Evolutionary conservation across 345 rosid species (phyloP).

Genomic region (Cardamine resedifolia): DNA sequence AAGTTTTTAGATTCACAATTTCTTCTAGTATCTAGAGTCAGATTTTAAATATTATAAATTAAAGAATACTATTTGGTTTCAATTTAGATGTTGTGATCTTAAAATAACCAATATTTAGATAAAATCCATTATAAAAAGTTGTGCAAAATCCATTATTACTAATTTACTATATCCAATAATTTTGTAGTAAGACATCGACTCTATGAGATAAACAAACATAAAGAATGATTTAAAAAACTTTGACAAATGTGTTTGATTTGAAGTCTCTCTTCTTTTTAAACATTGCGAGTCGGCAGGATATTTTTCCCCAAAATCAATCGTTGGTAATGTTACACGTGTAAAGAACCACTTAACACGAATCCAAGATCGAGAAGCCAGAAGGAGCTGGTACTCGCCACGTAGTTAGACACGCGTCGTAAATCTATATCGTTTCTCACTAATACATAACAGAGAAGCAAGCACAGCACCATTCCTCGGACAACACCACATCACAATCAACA

Average conservation of each 20-base stretch:
- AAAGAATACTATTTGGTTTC: background rate
- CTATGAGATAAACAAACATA: background rate
- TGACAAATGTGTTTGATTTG: background rate
- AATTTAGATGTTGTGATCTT: background rate
- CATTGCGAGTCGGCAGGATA: slow-evolving; percentile 25
- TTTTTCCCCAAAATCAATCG: background rate
- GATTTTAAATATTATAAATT: too few relatives aligned
- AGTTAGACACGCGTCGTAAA: slow-evolving; percentile 17
- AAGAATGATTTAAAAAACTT: background rate
- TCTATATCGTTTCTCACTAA: background rate
- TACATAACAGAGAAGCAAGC: slow-evolving; percentile 20
- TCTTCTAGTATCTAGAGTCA: too few relatives aligned
- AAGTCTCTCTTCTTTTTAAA: background rate
- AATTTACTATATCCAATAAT: background rate
- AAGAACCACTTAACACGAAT: slow-evolving; percentile 29
- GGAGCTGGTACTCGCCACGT: slow-evolving; percentile 28
- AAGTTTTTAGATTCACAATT: too few relatives aligned
- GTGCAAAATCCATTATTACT: background rate
- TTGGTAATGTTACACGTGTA: slow-evolving; percentile 27
- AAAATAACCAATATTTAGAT: background rate
- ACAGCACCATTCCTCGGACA: slow-evolving; percentile 13
- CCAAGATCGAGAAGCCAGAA: slow-evolving; percentile 27
- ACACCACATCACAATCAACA: background rate
- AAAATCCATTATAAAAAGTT: too few relatives aligned
- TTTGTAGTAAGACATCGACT: background rate